phyloP scores from a whole-genome alignment of 371 early-diverging fungal genomes.

The Mortierella sp. region DNA sequence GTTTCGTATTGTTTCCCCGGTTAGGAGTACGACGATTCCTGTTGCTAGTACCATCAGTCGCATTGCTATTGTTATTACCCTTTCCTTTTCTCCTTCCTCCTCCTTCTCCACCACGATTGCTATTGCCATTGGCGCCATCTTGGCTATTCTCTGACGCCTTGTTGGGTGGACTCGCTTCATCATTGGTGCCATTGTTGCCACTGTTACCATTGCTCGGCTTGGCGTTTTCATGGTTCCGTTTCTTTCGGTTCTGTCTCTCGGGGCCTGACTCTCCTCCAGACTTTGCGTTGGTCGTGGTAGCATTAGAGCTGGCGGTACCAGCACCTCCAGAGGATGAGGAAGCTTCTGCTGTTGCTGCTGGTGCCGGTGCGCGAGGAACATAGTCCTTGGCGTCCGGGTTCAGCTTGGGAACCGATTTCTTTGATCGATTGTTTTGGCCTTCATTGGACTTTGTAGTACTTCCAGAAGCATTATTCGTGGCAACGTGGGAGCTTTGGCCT shows the following conservation, averaged over 20 bases:
- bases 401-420: slow-evolving; percentile 13
- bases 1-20: slow-evolving; percentile 16
- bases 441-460: background rate
- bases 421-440: slow-evolving; percentile 1
- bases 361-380: slow-evolving; percentile 26
- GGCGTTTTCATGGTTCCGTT: slow-evolving; percentile 23
- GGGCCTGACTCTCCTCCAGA: slow-evolving; percentile 12
- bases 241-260: slow-evolving; percentile 18
- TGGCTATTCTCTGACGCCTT: slow-evolving; percentile 1
- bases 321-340: too few species aligned
- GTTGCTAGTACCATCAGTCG: slow-evolving; percentile 3
- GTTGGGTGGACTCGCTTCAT: background rate
- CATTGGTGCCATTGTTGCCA: background rate
- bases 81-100: too few species aligned
- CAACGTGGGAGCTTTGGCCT: too few species aligned
- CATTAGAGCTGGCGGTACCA: too few species aligned
- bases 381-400: slow-evolving; percentile 52
- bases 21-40: slow-evolving; percentile 21
- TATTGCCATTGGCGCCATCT: slow-evolving; percentile 1
- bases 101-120: too few species aligned
- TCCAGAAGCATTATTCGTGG: too few species aligned
- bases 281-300: background rate
- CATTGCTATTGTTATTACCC: slow-evolving; percentile 8
- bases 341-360: background rate
- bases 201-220: background rate